Conservation (phyloP, 805 yeast species). For the Candida morakotiae region DNA sequence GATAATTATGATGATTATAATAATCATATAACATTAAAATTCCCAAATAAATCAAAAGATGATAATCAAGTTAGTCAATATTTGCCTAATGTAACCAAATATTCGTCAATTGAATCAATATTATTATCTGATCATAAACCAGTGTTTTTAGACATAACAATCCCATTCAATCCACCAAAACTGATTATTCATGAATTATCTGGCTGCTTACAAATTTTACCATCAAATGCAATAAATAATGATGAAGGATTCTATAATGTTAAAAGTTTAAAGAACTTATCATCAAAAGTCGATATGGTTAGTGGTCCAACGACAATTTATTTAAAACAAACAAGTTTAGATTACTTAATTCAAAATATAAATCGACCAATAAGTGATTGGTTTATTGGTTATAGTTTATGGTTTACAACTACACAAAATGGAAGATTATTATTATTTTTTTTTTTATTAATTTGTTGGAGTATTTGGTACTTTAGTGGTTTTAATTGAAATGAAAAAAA, state of each 20-base stretch:
- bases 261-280: background rate
- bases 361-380: conserved; percentile 24
- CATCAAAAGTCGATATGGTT: conserved; percentile 16
- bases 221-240: conserved; percentile 13
- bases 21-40: conserved; percentile 1
- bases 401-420: conserved; percentile 27
- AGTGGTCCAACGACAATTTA: conserved; percentile 41
- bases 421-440: conserved; percentile 28
- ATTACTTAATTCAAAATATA: conserved; percentile 20
- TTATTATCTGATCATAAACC: conserved; percentile 78
- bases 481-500: too few species aligned
- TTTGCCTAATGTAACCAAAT: conserved; percentile 31
- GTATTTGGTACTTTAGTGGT: conserved; percentile 4
- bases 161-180: conserved; percentile 43
- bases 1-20: conserved; percentile 2
- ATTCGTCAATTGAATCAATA: conserved; percentile 46
- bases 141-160: conserved; percentile 49
- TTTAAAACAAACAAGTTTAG: conserved; percentile 30
- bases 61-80: too few species aligned
- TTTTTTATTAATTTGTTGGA: conserved; percentile 12
- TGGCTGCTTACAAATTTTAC: conserved; percentile 29
- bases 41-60: background rate
- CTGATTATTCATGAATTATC: conserved; percentile 19
- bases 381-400: conserved; percentile 30
- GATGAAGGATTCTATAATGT: conserved; percentile 4